Base-by-base conservation (phyloP, 192 early-diverging fungal genomes). In the Coemansia brasiliensis region DNA sequence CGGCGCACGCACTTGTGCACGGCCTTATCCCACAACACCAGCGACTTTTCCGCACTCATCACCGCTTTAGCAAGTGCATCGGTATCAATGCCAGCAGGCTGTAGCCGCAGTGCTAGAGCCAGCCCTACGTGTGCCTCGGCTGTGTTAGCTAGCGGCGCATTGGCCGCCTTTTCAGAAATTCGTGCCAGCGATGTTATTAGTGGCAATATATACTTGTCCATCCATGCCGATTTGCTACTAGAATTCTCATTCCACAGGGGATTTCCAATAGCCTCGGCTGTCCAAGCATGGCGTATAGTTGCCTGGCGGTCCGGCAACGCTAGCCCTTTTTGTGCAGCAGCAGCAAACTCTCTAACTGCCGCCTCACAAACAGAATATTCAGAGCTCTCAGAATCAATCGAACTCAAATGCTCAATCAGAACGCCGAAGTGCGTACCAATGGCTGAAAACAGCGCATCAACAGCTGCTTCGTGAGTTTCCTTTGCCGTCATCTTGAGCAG, bases 11-110 rank as follows among this genome's bases (percentile, higher is more conserved):
- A 80, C 65, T 92, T 92, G 49, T 82, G 83, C 56, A 87, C 95
- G 26, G 87, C 85, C 67, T 90, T 91, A 52, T 95, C 92, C 83
- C 88, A 89, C 38, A 94, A 67, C 10, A 92, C 75, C 45, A 89
- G 89, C 5, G 91, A 90, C 49, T 85, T 87, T 52, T 88, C 85
- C 15, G 83, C 67, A 5, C 59, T 61, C 21, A 70, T 58, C 4
- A 66, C 55, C 39, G 81, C 53, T 5, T 82, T 51, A 2, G 72
- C 27, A 9, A 65, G 39, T 53, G 60, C 44, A 20, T 38, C 50
- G 3, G 43, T 49, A 21, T 62, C 68, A 11, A 71, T 46, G 2
- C 68, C 71, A n/a, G 76, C 44, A 0, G 35, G 45, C 20, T 17
- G 39, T 16, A 15, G 41, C 32, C 82, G 78, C n/a, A 83, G 78